A percentile compares a stretch with the other conserved stretches of the same genome.
Evolutionary conservation across 2,329 filamentous ascomycete genomes (phyloP).

Genomic region (Ophiostoma triangulosporum): DNA sequence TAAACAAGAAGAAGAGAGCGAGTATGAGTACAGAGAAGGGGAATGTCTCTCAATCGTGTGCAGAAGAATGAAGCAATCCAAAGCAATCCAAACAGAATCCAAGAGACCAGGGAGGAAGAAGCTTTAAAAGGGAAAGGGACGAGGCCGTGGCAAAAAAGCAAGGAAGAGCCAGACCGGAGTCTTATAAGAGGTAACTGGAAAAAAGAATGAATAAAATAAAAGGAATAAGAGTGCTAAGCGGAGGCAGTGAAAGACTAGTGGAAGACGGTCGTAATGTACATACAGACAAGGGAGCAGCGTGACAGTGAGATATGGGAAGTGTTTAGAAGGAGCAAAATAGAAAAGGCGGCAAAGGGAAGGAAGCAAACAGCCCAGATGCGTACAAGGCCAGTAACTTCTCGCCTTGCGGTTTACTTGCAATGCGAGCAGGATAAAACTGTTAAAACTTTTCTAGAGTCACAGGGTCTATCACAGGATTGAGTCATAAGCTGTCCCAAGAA

Average conservation of each 20-base stretch:
- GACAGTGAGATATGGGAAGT: too few species aligned
- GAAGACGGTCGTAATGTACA: too few species aligned
- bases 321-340: too few species aligned
- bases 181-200: not conserved
- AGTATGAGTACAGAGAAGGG: not conserved
- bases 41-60: not conserved
- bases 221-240: not conserved
- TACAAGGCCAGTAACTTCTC: too few species aligned
- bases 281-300: too few species aligned
- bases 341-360: too few species aligned
- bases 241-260: not conserved
- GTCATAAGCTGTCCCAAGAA: too few species aligned
- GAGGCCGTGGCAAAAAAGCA: not conserved
- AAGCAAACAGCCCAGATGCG: too few species aligned
- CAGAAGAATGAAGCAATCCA: not conserved
- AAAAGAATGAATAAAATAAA: slow-evolving; percentile 3
- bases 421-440: too few species aligned
- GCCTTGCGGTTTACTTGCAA: too few species aligned
- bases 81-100: too few species aligned
- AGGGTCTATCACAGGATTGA: not conserved
- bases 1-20: not conserved
- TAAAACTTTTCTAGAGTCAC: too few species aligned
- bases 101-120: not conserved
- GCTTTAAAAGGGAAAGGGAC: slow-evolving; percentile 2
- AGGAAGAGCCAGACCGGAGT: not conserved